These are phyloP conservation scores for Suhomyces anneliseae DNA, from an alignment of 1,139 yeast genomes.

Conservation along the genomic window DNA sequence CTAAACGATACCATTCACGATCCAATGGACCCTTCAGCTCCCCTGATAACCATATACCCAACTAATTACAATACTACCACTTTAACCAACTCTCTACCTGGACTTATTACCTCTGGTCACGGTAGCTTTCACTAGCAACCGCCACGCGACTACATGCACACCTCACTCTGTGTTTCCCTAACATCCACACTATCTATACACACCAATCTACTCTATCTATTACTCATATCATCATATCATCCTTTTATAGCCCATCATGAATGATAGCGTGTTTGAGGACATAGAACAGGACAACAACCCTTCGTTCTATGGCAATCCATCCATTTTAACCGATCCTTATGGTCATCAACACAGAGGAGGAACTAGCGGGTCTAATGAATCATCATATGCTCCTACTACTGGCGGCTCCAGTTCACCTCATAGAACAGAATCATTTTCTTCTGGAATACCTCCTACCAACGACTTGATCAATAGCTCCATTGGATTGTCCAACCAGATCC, in stretches of 20 bases:
- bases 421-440: conserved; percentile 2
- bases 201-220: no score
- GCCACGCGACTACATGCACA: no score
- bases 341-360: conserved; percentile 13
- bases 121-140: no score
- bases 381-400: conserved; percentile 7
- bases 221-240: no score
- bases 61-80: no score
- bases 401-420: not conserved
- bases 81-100: no score
- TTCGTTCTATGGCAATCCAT: conserved; percentile 41
- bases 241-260: conserved; percentile 3
- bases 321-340: conserved; percentile 30
- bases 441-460: conserved; percentile 8
- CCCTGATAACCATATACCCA: no score
- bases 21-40: no score
- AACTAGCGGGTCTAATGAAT: not conserved
- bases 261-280: conserved; percentile 30
- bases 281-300: conserved; percentile 53
- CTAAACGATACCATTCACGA: no score
- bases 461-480: conserved; percentile 36
- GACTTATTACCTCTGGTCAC: no score
- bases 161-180: no score
- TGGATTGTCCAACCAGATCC: conserved; percentile 40
- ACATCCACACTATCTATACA: no score